phyloP scores from a whole-genome alignment of 2,329 filamentous ascomycete genomes.

The Cladosporium sp. region DNA sequence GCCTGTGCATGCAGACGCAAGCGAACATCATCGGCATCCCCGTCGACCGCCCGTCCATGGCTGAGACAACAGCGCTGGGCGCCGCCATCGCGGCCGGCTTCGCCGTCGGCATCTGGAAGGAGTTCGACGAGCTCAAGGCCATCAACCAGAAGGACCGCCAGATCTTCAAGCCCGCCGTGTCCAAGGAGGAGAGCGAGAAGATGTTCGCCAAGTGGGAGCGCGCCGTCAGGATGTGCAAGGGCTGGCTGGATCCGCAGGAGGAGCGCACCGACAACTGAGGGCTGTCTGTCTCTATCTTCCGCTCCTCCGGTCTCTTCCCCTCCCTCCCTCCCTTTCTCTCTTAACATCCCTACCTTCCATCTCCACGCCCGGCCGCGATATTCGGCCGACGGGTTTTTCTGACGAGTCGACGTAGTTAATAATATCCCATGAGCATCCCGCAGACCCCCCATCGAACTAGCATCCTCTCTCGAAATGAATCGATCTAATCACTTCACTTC shows the following conservation, averaged over 20 bases:
- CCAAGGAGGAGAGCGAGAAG: constrained; percentile 26
- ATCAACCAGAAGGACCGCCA: constrained; percentile 22
- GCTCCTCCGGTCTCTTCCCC: too few relatives aligned
- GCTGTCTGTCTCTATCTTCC: background rate
- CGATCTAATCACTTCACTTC: too few relatives aligned
- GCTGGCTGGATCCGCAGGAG: constrained; percentile 21
- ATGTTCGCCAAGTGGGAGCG: constrained; percentile 23
- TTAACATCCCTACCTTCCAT: background rate
- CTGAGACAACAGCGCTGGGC: constrained; percentile 77
- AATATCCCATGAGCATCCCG: background rate
- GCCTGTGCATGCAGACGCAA: constrained; percentile 87
- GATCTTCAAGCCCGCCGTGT: constrained; percentile 20
- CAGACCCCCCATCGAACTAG: background rate
- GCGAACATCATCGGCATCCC: constrained; percentile 75
- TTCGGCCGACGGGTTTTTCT: background rate
- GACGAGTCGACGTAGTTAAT: constrained; percentile 1
- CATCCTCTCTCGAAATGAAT: background rate
- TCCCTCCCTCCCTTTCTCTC: background rate
- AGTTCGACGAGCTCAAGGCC: constrained; percentile 60
- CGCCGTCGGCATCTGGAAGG: constrained; percentile 68
- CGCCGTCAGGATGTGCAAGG: constrained; percentile 23
- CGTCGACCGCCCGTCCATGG: constrained; percentile 75
- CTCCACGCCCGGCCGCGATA: background rate
- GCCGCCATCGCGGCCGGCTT: constrained; percentile 80
- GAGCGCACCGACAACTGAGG: constrained; percentile 8